Base-by-base conservation (phyloP, 2,329 filamentous ascomycete species). In the Hypocreales sp. region DNA sequence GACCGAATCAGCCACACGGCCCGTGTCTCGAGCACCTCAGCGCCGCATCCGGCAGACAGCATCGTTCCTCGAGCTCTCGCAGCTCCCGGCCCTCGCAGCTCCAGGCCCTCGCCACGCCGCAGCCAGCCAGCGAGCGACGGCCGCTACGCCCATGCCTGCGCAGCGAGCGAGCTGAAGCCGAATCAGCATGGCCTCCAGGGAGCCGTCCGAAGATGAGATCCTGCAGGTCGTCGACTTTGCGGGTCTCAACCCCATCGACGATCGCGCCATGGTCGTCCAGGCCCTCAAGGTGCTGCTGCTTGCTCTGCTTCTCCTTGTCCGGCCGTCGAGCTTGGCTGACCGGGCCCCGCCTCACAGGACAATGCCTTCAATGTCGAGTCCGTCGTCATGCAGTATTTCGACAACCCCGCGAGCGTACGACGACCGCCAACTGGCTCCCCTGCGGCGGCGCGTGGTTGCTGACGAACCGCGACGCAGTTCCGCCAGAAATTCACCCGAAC, bases 331-430 rank as follows among this genome's bases (percentile, higher is more conserved):
- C 12, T 15, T 22, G 7, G 13, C 33, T 37, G 16, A 32, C 29
- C n/a, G 8, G 14, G 15, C 8, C 21, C 7, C n/a, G 22, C n/a
- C 13, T 29, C 28, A 7, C 24, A 53, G 49, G 46, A 43, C 32
- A 54, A 68, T 35, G 55, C 52, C 20, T 53, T 59, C 24, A 58
- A 63, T 36, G 38, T 61, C 19, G 53, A 64, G 24, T 46, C 52
- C 14, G 67, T 72, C 2, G 43, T 65, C 1, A 55, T 55, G 30
- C 61, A 71, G 28, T 72, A 53, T 37, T 67, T 61, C 27, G 64
- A 72, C 34, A 51, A 62, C 26, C 36, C 56, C 4, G 45, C 48
- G 10, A 42, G 23, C 24, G 51, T 56, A 45, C 28, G 42, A 28
- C 8, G 23, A 14, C 19, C 17, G 12, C 4, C n/a, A 15, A 10